Evolutionary conservation across 2,329 filamentous ascomycete species (phyloP).

Genomic region (Pyricularia sp.): DNA sequence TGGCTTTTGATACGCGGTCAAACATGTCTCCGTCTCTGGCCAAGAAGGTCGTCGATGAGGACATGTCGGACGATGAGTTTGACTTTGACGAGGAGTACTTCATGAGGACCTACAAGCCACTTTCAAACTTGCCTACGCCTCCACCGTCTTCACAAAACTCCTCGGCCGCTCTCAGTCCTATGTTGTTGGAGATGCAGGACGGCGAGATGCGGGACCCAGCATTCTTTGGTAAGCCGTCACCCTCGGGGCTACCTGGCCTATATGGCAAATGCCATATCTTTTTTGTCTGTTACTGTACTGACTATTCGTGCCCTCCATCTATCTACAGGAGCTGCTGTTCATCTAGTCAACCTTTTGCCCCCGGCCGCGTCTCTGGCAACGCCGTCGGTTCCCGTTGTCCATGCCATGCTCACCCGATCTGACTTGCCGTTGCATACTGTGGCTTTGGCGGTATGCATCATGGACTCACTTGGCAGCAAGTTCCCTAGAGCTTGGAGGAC

Average conservation of each 20-base stretch:
- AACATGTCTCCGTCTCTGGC: not conserved
- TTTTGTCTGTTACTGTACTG: not conserved
- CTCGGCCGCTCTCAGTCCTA: constrained; percentile 33
- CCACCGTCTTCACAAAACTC: constrained; percentile 44
- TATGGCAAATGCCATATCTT: not conserved
- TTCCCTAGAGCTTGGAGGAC: constrained; percentile 56
- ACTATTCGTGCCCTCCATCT: constrained; percentile 8
- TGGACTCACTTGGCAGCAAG: constrained; percentile 53
- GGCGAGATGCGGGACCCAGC: constrained; percentile 8
- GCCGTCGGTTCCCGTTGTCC: constrained; percentile 49
- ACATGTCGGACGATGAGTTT: constrained; percentile 31
- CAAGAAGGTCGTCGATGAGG: not conserved
- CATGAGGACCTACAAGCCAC: constrained; percentile 50
- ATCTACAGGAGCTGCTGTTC: constrained; percentile 49
- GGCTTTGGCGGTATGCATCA: constrained; percentile 55
- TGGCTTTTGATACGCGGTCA: not conserved
- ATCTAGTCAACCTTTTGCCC: constrained; percentile 58
- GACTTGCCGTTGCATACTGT: constrained; percentile 51
- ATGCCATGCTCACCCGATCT: constrained; percentile 49
- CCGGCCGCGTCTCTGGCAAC: constrained; percentile 50
- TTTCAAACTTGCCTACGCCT: constrained; percentile 60
- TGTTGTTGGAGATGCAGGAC: constrained; percentile 18
- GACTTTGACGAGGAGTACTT: constrained; percentile 46
- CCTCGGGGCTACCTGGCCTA: not conserved
- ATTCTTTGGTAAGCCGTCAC: constrained; percentile 24